phyloP scores from a whole-genome alignment of 2,329 filamentous ascomycete genomes.

The Elsinoe fawcettii region DNA sequence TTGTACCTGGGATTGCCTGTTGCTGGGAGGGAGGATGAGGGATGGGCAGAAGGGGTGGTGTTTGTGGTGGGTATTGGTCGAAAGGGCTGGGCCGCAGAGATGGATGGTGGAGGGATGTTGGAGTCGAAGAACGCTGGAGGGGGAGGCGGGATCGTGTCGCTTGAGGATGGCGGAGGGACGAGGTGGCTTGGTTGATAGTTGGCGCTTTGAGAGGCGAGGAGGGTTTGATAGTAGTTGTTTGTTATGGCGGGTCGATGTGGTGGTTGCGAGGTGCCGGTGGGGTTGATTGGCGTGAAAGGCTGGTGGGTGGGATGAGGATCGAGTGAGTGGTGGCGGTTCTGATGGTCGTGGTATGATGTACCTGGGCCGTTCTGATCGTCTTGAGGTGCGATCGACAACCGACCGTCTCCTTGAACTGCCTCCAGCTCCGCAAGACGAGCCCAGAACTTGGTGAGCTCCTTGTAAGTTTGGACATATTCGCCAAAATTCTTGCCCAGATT shows the following conservation, averaged over 20 bases:
- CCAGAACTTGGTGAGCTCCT: constrained; percentile 72
- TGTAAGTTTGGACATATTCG: constrained; percentile 76
- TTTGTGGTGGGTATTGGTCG: neutral
- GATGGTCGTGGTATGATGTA: too few species aligned
- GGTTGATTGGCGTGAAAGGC: too few species aligned
- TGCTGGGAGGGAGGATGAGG: constrained; percentile 18
- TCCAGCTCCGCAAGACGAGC: constrained; percentile 31
- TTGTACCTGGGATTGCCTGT: constrained; percentile 48
- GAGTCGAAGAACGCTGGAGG: neutral
- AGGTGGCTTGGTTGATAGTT: too few species aligned
- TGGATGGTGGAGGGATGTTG: neutral
- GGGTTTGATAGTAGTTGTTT: too few species aligned
- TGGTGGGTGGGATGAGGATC: too few species aligned
- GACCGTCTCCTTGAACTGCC: too few species aligned
- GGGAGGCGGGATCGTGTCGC: neutral
- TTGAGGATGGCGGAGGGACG: too few species aligned
- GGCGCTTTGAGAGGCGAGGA: too few species aligned
- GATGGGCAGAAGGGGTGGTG: constrained; percentile 23
- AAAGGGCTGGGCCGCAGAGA: neutral
- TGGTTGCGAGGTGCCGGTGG: too few species aligned
- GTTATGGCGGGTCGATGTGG: too few species aligned
- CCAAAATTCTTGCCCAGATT: constrained; percentile 60
- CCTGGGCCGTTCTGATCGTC: neutral
- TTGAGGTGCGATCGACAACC: too few species aligned
- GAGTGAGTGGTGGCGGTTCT: too few species aligned